Conservation (phyloP, 305 asterid genomes). For the Lippia alba region DNA sequence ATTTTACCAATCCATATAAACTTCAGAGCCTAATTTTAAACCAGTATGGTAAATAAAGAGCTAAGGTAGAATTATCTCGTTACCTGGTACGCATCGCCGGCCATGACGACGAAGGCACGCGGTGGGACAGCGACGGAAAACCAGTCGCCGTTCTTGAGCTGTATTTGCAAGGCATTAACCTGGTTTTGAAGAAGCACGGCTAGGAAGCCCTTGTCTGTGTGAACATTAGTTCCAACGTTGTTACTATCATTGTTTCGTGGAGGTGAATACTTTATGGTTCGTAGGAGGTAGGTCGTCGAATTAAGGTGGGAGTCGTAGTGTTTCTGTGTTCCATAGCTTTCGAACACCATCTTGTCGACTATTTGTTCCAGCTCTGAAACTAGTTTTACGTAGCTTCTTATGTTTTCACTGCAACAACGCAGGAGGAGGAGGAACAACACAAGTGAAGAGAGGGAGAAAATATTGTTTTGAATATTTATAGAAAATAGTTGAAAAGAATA, state of each 20-base stretch:
- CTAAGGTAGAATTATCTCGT: background rate
- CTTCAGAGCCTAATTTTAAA: too few relatives aligned
- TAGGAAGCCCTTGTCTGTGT: constrained; percentile 60
- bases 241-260: constrained; percentile 28
- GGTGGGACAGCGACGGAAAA: constrained; percentile 47
- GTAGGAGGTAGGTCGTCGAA: constrained; percentile 53
- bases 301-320: constrained; percentile 47
- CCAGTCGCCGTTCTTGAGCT: constrained; percentile 55
- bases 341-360: constrained; percentile 61
- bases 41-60: background rate
- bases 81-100: constrained; percentile 68
- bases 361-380: constrained; percentile 53
- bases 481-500: too few relatives aligned
- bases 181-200: constrained; percentile 60
- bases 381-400: constrained; percentile 41
- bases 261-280: constrained; percentile 47
- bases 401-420: constrained; percentile 43
- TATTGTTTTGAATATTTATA: too few relatives aligned
- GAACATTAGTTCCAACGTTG: constrained; percentile 45
- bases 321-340: constrained; percentile 56
- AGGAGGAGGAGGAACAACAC: too few relatives aligned
- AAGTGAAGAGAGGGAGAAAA: too few relatives aligned
- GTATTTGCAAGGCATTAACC: constrained; percentile 59
- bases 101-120: constrained; percentile 56
- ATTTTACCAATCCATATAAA: too few relatives aligned